phyloP scores from a whole-genome alignment of 768 basidiomycete species.

The Royoungia palumana region DNA sequence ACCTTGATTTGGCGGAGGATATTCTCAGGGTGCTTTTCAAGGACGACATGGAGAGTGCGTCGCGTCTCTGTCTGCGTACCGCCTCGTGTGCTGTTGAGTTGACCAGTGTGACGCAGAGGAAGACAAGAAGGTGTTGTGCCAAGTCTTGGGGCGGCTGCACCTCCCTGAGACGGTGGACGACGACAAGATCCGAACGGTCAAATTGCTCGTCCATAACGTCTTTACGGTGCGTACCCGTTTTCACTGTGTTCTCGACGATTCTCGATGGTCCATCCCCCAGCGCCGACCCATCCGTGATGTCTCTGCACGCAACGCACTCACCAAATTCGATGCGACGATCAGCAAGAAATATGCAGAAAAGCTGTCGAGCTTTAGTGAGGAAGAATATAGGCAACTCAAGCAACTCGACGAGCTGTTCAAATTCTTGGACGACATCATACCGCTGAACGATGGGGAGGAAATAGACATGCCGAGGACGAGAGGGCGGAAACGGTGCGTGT shows the following conservation, averaged over 20 bases:
- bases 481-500: slow-evolving; percentile 50
- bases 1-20: slow-evolving; percentile 54
- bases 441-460: slow-evolving; percentile 60
- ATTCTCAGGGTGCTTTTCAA: slow-evolving; percentile 49
- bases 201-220: slow-evolving; percentile 52
- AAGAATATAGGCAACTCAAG: slow-evolving; percentile 63
- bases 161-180: slow-evolving; percentile 72
- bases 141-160: slow-evolving; percentile 57
- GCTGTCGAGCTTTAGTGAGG: slow-evolving; percentile 68
- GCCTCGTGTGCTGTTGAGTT: neutral
- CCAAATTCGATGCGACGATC: slow-evolving; percentile 63
- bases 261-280: slow-evolving; percentile 32
- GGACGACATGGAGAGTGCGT: slow-evolving; percentile 52
- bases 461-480: slow-evolving; percentile 38
- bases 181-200: slow-evolving; percentile 59
- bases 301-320: slow-evolving; percentile 63
- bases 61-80: no score
- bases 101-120: slow-evolving; percentile 40
- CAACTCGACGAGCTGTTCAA: slow-evolving; percentile 61
- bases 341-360: slow-evolving; percentile 70
- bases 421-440: slow-evolving; percentile 69
- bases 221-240: slow-evolving; percentile 9
- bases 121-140: slow-evolving; percentile 60
- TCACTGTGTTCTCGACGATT: neutral
- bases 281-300: slow-evolving; percentile 58